Percentiles rank a stretch among this genome's conserved stretches.
phyloP scores from a whole-genome alignment of 805 yeast genomes.

The Yamadazyma endophytica region DNA sequence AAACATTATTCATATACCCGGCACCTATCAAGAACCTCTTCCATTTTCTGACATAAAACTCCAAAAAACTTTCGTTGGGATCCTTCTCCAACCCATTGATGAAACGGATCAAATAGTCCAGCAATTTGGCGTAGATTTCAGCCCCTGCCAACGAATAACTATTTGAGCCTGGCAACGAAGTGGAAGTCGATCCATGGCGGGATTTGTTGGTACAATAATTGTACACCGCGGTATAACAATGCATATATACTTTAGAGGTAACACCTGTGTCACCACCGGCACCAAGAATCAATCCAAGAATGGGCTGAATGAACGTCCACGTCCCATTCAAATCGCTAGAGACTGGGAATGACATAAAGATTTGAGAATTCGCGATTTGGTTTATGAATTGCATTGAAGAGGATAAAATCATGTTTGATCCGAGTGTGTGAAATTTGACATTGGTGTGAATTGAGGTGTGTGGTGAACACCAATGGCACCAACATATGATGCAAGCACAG shows the following conservation, averaged over 20 bases:
- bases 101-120: conserved; percentile 60
- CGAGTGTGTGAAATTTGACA: too few relatives aligned
- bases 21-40: conserved; percentile 88
- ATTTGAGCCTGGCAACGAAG: conserved; percentile 13
- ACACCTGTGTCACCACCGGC: conserved; percentile 62
- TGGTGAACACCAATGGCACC: too few relatives aligned
- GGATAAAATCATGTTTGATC: too few relatives aligned
- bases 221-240: conserved; percentile 87
- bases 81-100: conserved; percentile 46
- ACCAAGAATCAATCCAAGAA: conserved; percentile 66
- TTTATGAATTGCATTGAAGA: too few relatives aligned
- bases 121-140: conserved; percentile 75
- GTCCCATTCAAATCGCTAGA: conserved; percentile 65
- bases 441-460: too few relatives aligned
- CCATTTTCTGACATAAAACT: conserved; percentile 86
- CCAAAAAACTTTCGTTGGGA: conserved; percentile 65
- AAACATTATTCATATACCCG: conserved; percentile 83
- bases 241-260: conserved; percentile 73
- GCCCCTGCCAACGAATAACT: conserved; percentile 72
- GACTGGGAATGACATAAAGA: conserved; percentile 36
- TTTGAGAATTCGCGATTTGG: too few relatives aligned
- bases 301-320: conserved; percentile 77
- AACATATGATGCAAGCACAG: too few relatives aligned
- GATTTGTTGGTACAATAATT: conserved; percentile 86
- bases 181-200: conserved; percentile 24